Conservation (phyloP, 148 eudicot species). For the Rhododendron kiyosumense region DNA sequence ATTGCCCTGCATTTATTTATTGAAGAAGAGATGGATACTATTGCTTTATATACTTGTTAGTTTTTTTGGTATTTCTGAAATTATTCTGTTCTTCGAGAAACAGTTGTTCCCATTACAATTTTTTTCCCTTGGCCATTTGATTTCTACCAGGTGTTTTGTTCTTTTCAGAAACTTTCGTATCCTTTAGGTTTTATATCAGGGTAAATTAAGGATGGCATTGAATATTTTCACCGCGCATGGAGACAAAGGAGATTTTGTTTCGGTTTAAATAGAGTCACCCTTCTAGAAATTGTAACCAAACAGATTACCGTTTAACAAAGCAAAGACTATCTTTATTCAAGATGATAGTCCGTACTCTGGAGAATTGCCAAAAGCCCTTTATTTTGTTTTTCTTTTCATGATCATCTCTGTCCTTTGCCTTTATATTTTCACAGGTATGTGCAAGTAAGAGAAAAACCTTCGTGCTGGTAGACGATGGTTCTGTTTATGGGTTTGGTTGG, state of each 20-base stretch:
- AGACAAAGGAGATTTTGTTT: not conserved
- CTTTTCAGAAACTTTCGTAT: not conserved
- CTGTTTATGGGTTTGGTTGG: constrained; percentile 85
- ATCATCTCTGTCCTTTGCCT: not conserved
- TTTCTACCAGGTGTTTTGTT: not conserved
- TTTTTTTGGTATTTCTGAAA: not conserved
- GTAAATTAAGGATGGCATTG: not conserved
- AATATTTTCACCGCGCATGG: not conserved
- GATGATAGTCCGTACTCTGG: not conserved
- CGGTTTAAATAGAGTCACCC: not conserved
- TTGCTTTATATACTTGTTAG: not conserved
- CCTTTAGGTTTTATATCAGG: not conserved
- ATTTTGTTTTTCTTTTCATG: not conserved
- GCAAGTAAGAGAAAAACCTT: constrained; percentile 94
- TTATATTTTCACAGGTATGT: constrained; percentile 58
- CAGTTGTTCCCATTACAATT: not conserved
- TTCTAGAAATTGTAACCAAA: not conserved
- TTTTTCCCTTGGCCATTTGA: not conserved
- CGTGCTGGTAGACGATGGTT: constrained; percentile 71
- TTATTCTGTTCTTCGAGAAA: not conserved
- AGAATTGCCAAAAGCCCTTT: not conserved
- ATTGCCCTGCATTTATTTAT: not conserved
- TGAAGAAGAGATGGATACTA: not conserved
- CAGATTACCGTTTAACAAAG: not conserved
- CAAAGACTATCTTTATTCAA: not conserved